Conservation (phyloP, 164 flowering plant genomes). For the Tetrastigma voinierianum region DNA sequence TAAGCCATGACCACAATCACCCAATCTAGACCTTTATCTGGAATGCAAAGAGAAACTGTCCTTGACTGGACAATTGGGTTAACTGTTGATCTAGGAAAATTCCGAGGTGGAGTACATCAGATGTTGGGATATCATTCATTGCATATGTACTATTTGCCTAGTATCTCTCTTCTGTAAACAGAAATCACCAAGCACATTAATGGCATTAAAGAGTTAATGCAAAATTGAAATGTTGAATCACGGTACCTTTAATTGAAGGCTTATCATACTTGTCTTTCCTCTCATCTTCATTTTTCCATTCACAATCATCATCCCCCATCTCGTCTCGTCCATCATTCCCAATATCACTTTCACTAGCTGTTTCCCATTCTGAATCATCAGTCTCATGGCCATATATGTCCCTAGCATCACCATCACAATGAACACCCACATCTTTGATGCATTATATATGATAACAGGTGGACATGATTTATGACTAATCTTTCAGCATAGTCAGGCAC, state of each 20-base stretch:
- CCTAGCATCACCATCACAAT: constrained; percentile 64
- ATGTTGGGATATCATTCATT: neutral
- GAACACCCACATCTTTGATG: constrained; percentile 79
- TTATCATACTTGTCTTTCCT: constrained; percentile 60
- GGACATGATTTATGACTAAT: constrained; percentile 94
- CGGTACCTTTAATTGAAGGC: constrained; percentile 64
- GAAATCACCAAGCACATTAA: neutral
- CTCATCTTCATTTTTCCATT: constrained; percentile 66
- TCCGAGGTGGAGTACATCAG: neutral
- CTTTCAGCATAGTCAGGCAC: constrained; percentile 99
- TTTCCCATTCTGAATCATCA: constrained; percentile 99
- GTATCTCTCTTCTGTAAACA: neutral
- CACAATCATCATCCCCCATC: constrained; percentile 61
- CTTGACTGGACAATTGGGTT: neutral
- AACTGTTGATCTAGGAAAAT: neutral
- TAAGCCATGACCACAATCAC: neutral
- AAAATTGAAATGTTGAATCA: neutral
- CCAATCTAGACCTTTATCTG: neutral
- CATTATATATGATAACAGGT: too few relatives aligned
- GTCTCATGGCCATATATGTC: constrained; percentile 68
- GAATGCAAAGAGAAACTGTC: neutral
- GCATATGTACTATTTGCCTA: neutral
- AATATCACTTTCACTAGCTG: constrained; percentile 96
- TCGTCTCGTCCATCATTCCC: constrained; percentile 80
- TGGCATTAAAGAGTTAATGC: too few relatives aligned